Evolutionary conservation across 176 grass and related monocot species (phyloP).

Genomic region (Eragrostis curvula): DNA sequence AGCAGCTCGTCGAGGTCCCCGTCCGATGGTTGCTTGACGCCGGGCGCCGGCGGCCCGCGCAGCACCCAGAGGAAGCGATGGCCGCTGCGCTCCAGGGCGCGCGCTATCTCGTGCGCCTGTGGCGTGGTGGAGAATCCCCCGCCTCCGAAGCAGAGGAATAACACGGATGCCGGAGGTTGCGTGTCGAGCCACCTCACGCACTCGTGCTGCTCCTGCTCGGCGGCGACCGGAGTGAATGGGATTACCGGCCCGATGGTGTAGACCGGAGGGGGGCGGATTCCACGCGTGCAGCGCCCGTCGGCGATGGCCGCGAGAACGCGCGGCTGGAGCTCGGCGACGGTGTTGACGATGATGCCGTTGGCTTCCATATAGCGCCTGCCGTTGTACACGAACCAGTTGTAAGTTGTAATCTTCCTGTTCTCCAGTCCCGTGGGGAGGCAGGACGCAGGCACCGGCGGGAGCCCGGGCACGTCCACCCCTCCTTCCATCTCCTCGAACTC

Average conservation of each 20-base stretch:
- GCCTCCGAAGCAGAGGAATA: slow-evolving; percentile 58
- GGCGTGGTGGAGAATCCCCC: slow-evolving; percentile 11
- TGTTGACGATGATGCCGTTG: slow-evolving; percentile 55
- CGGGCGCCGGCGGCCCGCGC: background rate
- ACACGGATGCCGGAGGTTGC: slow-evolving; percentile 48
- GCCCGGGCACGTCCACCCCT: slow-evolving; percentile 30
- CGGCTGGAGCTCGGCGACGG: slow-evolving; percentile 41
- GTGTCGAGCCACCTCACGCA: slow-evolving; percentile 57
- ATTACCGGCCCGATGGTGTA: slow-evolving; percentile 44
- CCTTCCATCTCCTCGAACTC: slow-evolving; percentile 43
- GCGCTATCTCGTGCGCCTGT: slow-evolving; percentile 42
- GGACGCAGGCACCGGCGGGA: slow-evolving; percentile 44
- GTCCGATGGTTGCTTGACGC: background rate
- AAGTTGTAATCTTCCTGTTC: slow-evolving; percentile 18
- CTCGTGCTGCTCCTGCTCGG: slow-evolving; percentile 19
- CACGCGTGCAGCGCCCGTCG: slow-evolving; percentile 11
- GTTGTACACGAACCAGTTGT: slow-evolving; percentile 45
- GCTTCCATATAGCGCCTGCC: slow-evolving; percentile 35
- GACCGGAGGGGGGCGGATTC: background rate
- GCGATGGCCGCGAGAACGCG: slow-evolving; percentile 23
- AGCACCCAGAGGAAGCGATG: slow-evolving; percentile 55
- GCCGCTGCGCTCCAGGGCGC: slow-evolving; percentile 46
- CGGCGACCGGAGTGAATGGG: too few relatives aligned
- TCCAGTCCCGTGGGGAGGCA: slow-evolving; percentile 33
- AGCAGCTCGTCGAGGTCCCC: slow-evolving; percentile 17